Percentiles rank a stretch among this genome's conserved stretches.
phyloP scores from a whole-genome alignment of 805 yeast species.

The Metschnikowia reukaufii region DNA sequence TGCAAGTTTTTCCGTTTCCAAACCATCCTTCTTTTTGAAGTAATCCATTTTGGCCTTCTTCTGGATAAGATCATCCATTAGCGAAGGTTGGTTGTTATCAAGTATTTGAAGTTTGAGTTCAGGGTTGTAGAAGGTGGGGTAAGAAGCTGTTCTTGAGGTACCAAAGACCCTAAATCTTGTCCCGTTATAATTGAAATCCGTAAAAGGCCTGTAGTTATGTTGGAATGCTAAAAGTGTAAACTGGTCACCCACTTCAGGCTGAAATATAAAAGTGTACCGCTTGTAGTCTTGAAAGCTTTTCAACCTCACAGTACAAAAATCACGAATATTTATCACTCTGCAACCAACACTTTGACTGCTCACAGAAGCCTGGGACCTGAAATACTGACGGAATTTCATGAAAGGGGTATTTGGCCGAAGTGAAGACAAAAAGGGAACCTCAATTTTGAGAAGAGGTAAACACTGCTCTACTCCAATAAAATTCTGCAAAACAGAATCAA shows the following conservation, averaged over 20 bases:
- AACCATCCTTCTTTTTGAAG: conserved; percentile 2
- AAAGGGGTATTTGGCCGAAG: conserved; percentile 37
- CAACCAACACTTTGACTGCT: too few relatives aligned
- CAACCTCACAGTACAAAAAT: conserved; percentile 32
- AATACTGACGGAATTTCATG: conserved; percentile 31
- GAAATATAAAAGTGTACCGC: conserved; percentile 32
- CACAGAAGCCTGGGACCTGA: too few relatives aligned
- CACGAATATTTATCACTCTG: conserved; percentile 28
- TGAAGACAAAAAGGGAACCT: conserved; percentile 36
- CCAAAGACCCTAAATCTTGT: conserved; percentile 42
- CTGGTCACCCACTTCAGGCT: conserved; percentile 14
- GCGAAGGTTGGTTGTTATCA: conserved; percentile 35
- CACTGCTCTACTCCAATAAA: conserved; percentile 9
- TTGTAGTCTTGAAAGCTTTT: conserved; percentile 28
- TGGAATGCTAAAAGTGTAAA: conserved; percentile 35
- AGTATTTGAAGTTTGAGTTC: conserved; percentile 32
- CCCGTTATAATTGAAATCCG: conserved; percentile 37
- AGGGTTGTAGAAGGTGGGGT: conserved; percentile 31
- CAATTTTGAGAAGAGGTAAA: conserved; percentile 37
- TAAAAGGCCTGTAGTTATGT: conserved; percentile 35
- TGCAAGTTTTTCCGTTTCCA: background rate
- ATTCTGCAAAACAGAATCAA: background rate
- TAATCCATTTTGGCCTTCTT: conserved; percentile 16
- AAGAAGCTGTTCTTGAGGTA: conserved; percentile 29
- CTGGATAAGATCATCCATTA: conserved; percentile 35